These are phyloP conservation scores for Piloderma croceum DNA, from an alignment of 768 basidiomycete species.

Conservation along the genomic window DNA sequence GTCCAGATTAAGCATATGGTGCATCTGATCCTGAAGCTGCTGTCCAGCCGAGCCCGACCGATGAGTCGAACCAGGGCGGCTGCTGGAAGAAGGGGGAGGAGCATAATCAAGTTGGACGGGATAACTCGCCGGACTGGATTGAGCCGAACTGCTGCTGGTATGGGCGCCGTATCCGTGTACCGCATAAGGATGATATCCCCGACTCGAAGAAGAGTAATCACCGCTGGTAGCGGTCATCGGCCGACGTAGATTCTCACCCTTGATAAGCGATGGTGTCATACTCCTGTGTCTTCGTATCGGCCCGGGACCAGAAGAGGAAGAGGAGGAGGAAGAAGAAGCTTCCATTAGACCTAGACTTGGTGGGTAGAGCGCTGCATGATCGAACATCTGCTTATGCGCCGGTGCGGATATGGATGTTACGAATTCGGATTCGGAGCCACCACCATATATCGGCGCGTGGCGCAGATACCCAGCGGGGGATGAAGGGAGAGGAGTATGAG, in stretches of 20 bases:
- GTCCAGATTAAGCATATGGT: slow-evolving; percentile 3
- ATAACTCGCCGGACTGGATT: slow-evolving; percentile 42
- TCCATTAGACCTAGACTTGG: background rate
- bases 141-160: slow-evolving; percentile 35
- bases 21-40: slow-evolving; percentile 2
- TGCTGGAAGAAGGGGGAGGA: slow-evolving; percentile 17
- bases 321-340: slow-evolving; percentile 7
- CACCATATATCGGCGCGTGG: slow-evolving; percentile 25
- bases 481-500: slow-evolving; percentile 6
- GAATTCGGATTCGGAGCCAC: slow-evolving; percentile 37
- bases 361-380: slow-evolving; percentile 49
- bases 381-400: slow-evolving; percentile 63
- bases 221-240: slow-evolving; percentile 42
- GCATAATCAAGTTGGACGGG: slow-evolving; percentile 30
- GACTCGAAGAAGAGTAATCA: slow-evolving; percentile 31
- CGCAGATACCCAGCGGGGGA: slow-evolving; percentile 5
- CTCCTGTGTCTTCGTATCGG: slow-evolving; percentile 67
- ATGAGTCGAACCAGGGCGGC: slow-evolving; percentile 3
- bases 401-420: slow-evolving; percentile 57
- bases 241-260: slow-evolving; percentile 45
- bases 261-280: slow-evolving; percentile 64
- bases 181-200: slow-evolving; percentile 38
- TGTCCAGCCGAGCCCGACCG: slow-evolving; percentile 4
- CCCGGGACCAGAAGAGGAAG: slow-evolving; percentile 31
- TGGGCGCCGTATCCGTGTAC: slow-evolving; percentile 13